Conservation (phyloP, 2,329 filamentous ascomycete species). For the Epichloe uncinata region DNA sequence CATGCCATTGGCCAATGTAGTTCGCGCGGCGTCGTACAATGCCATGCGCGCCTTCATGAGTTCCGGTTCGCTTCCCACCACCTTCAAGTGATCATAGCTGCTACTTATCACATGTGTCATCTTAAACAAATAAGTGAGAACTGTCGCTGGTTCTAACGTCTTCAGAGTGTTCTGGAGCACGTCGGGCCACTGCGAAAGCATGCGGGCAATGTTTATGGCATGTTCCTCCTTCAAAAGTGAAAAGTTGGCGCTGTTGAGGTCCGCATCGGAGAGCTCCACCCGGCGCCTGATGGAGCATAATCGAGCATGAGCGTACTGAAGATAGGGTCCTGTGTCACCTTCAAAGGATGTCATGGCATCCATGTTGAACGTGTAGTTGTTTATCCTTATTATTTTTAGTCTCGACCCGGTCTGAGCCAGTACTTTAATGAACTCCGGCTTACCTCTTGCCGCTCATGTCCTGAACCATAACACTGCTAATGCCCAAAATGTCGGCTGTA, state of each 20-base stretch:
- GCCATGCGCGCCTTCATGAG: constrained; percentile 37
- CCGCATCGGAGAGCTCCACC: constrained; percentile 38
- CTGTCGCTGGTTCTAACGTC: constrained; percentile 59
- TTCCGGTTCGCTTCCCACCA: constrained; percentile 65
- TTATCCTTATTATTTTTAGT: constrained; percentile 28
- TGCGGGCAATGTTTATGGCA: constrained; percentile 58
- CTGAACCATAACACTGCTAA: constrained; percentile 93
- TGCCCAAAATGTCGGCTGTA: constrained; percentile 79
- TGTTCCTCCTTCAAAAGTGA: constrained; percentile 57
- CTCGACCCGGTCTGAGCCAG: not conserved
- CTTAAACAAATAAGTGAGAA: constrained; percentile 58
- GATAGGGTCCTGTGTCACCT: constrained; percentile 72
- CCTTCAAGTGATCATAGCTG: constrained; percentile 70
- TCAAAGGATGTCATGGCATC: constrained; percentile 74
- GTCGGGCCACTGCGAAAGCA: constrained; percentile 76
- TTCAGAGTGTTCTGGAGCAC: constrained; percentile 73
- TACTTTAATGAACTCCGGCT: constrained; percentile 11
- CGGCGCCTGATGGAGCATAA: constrained; percentile 51
- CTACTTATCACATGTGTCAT: constrained; percentile 71
- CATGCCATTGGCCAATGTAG: constrained; percentile 76
- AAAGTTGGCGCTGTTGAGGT: constrained; percentile 51
- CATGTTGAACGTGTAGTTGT: constrained; percentile 64
- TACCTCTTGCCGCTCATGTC: constrained; percentile 93
- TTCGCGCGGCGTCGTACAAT: constrained; percentile 62
- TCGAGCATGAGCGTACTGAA: constrained; percentile 72